These are phyloP conservation scores for Termitomyces sp. DNA, from an alignment of 768 basidiomycete genomes.

Conservation along the genomic window DNA sequence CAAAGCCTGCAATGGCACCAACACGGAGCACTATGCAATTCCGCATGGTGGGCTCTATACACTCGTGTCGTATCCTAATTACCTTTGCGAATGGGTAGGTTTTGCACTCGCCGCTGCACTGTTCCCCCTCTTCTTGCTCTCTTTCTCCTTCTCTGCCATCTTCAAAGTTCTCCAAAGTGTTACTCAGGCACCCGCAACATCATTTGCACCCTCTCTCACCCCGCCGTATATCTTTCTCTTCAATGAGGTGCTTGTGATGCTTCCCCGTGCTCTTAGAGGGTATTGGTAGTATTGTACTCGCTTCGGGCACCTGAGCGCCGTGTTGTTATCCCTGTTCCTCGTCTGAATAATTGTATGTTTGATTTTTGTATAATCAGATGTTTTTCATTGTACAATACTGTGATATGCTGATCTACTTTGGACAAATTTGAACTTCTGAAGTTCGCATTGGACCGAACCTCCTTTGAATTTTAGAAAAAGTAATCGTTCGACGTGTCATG, in stretches of 20 bases:
- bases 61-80: conserved; percentile 89
- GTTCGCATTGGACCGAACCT: no score
- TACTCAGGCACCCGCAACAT: conserved; percentile 21
- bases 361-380: not conserved
- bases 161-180: conserved; percentile 6
- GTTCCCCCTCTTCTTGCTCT: conserved; percentile 24
- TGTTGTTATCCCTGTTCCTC: conserved; percentile 79
- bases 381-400: no score
- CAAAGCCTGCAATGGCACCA: conserved; percentile 19
- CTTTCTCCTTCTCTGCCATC: conserved; percentile 17
- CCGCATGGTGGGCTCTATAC: conserved; percentile 76
- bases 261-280: conserved; percentile 76
- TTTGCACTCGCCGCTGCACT: conserved; percentile 77
- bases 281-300: conserved; percentile 82
- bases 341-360: not conserved
- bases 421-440: no score
- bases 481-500: no score
- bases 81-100: conserved; percentile 90
- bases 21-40: conserved; percentile 41
- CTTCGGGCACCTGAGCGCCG: conserved; percentile 72
- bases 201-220: conserved; percentile 40
- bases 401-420: no score
- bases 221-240: conserved; percentile 83
- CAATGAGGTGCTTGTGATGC: conserved; percentile 72
- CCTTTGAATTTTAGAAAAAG: no score